Conservation (phyloP, 495 filamentous ascomycete species). For the Mytilinidion resinicola region DNA sequence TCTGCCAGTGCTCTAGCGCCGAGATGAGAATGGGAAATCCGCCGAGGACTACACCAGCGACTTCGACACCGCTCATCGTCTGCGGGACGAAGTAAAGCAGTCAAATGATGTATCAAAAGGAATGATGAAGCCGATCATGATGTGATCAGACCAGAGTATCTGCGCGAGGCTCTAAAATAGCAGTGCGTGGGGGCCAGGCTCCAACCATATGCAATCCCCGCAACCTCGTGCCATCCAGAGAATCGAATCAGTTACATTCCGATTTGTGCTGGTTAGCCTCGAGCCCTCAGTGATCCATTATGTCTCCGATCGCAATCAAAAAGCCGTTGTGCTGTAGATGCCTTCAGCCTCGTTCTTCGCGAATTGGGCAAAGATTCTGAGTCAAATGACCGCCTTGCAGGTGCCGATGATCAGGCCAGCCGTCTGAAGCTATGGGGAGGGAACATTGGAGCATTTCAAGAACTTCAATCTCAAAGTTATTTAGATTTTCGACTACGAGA, state of each 20-base stretch:
- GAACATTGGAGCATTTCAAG: conserved; percentile 16
- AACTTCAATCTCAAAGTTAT: conserved; percentile 10
- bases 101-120: not conserved
- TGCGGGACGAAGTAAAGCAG: not conserved
- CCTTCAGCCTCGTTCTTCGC: too few relatives aligned
- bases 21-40: conserved; percentile 21
- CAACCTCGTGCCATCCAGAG: too few relatives aligned
- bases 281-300: too few relatives aligned
- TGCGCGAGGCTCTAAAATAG: conserved; percentile 1
- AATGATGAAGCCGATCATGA: not conserved
- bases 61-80: conserved; percentile 22
- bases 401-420: conserved; percentile 6
- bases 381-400: too few relatives aligned
- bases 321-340: too few relatives aligned
- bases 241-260: too few relatives aligned
- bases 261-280: too few relatives aligned
- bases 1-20: conserved; percentile 17
- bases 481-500: conserved; percentile 31
- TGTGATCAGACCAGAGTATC: not conserved
- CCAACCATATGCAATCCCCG: too few relatives aligned
- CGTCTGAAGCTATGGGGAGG: conserved; percentile 21
- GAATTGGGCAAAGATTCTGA: too few relatives aligned
- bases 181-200: too few relatives aligned
- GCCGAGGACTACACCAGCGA: conserved; percentile 16
- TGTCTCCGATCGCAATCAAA: too few relatives aligned